A percentile compares a stretch with the other conserved stretches of the same genome.
Evolutionary conservation across 306 rosid genomes (phyloP).

Genomic region (Pyrus pyrifolia): DNA sequence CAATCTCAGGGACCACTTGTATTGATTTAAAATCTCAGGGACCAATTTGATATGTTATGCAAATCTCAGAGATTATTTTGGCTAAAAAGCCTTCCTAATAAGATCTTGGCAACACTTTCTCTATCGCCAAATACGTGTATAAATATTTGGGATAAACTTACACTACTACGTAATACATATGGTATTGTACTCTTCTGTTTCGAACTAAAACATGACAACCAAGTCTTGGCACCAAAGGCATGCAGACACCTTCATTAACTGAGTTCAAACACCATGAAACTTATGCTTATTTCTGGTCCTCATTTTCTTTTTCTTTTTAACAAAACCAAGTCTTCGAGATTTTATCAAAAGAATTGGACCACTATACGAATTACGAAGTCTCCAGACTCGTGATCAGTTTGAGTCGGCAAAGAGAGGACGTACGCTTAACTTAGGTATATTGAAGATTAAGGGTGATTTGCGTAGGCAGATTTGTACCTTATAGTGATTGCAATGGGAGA

Average conservation of each 20-base stretch:
- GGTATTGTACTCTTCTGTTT: background rate
- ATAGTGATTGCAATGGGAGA: background rate
- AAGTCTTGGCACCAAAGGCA: background rate
- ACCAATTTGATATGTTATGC: no score
- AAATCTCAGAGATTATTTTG: no score
- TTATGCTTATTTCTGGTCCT: background rate
- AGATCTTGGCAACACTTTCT: background rate
- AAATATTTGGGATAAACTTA: background rate
- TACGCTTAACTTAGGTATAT: background rate
- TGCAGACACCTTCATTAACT: background rate
- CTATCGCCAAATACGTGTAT: background rate
- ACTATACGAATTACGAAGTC: background rate
- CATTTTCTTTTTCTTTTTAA: background rate
- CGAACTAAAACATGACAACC: background rate
- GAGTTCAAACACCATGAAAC: background rate
- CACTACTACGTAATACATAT: background rate
- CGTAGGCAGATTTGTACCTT: no score
- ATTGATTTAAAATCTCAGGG: no score
- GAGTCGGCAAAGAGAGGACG: background rate
- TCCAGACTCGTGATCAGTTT: background rate
- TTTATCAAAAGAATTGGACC: background rate
- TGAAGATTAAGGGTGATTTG: background rate
- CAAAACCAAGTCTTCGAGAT: background rate
- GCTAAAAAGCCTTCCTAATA: background rate
- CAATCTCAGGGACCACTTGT: no score